Base-by-base conservation (phyloP, 139 green algal species). In the Yamagishiella unicocca region DNA sequence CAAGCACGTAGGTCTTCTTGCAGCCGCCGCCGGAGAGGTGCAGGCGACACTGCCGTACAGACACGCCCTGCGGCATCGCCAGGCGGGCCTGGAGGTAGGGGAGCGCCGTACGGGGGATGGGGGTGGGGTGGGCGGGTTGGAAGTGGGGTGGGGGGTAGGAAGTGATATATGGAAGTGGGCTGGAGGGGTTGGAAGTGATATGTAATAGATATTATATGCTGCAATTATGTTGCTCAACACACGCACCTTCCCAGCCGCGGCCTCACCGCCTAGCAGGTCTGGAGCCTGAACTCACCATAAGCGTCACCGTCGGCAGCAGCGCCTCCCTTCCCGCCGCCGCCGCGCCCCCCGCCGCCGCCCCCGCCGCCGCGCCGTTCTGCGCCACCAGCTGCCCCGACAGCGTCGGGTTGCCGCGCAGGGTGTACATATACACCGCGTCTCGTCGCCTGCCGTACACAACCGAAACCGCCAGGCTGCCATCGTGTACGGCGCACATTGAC, bases 401-500 rank as follows among this genome's bases (percentile, higher is more conserved):
- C 61, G 79, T 85, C 8, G 79, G 79, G 61, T 85, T 85, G n/a
- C 79, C 79, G 14, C 61, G 61, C 79, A 85, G 46, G 40, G 10
- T 8, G 79, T 64, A 85, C 61, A 85, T 6, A 61, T 74, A 72
- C 43, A 75, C 3, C 12, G 22, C 79, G 22, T 85, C 40, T 1
- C 61, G 61, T n/a, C n/a, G n/a, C 4, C 29, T 75, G 58, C 42
- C 79, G 79, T 85, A 75, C 79, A 85, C 79, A 4, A 75, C 79
- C 27, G 79, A 40, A 6, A 45, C 6, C 43, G 42, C 29, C 38
- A 85, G 42, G 21, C 19, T 62, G 42, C 79, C 79, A 42, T 85
- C 79, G 21, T 64, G 61, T 38, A 55, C 24, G 33, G 79, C 79
- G 19, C 22, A 43, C 38, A 76, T 66, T 2, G 38, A 45, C 19